These are phyloP conservation scores for Endogone sp. DNA, from an alignment of 192 early-diverging fungal species.

Conservation along the genomic window DNA sequence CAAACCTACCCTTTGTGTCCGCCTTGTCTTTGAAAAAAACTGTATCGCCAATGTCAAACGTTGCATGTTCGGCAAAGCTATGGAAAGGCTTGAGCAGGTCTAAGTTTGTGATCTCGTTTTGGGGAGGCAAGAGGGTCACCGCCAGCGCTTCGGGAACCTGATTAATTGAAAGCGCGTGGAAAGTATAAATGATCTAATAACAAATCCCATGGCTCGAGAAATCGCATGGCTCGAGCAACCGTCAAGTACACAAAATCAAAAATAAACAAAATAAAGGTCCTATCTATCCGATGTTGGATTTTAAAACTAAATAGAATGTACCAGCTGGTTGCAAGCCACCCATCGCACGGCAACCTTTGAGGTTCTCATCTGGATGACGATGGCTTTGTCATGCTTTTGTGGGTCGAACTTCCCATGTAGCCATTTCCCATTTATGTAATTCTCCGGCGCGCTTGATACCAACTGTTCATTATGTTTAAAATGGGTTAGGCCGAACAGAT, in stretches of 20 bases:
- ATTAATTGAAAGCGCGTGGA: background rate
- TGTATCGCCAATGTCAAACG: slow-evolving; percentile 4
- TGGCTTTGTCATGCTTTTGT: background rate
- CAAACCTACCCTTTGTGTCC: background rate
- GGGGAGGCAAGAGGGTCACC: background rate
- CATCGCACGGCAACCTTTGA: background rate
- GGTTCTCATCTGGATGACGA: background rate
- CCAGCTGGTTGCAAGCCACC: background rate
- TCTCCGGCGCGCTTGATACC: background rate
- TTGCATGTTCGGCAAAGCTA: background rate
- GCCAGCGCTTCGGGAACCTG: background rate
- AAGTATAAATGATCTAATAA: too few species aligned
- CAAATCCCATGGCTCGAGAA: too few species aligned
- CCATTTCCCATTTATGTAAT: background rate
- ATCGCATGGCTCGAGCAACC: too few species aligned
- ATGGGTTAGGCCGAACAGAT: background rate
- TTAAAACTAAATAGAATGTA: too few species aligned
- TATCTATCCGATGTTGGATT: too few species aligned
- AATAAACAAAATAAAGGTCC: too few species aligned
- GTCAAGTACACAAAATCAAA: too few species aligned
- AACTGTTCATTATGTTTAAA: background rate
- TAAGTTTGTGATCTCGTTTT: background rate
- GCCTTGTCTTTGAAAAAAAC: background rate
- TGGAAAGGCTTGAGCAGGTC: background rate
- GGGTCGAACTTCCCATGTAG: background rate